Evolutionary conservation across 2,329 filamentous ascomycete species (phyloP).

Genomic region (Sodiomyces alkalinus): DNA sequence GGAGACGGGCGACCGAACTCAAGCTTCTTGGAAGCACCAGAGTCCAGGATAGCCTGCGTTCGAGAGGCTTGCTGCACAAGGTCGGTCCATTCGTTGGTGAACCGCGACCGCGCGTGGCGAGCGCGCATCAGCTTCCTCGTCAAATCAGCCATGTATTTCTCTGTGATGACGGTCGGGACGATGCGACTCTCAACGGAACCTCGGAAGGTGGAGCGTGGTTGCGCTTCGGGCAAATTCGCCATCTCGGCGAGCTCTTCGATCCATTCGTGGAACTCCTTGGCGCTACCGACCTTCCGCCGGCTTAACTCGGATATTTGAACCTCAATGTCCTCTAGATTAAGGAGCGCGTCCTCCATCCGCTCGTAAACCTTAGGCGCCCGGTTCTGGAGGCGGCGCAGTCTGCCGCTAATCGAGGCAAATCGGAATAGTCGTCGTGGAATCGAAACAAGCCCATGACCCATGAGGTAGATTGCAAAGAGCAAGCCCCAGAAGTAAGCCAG

Average conservation of each 20-base stretch:
- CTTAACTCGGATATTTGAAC: conserved; percentile 65
- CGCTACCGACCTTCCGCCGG: conserved; percentile 65
- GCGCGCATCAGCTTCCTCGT: conserved; percentile 71
- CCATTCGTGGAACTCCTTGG: conserved; percentile 73
- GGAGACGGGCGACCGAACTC: conserved; percentile 52
- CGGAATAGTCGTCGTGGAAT: conserved; percentile 71
- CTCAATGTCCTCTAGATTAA: conserved; percentile 68
- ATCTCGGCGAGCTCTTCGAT: conserved; percentile 85
- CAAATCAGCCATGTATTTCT: conserved; percentile 82
- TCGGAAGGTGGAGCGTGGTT: conserved; percentile 25
- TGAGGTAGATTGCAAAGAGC: conserved; percentile 83
- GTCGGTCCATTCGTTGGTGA: conserved; percentile 71
- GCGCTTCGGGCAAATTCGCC: conserved; percentile 50
- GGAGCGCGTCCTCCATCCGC: conserved; percentile 69
- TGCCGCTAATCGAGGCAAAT: conserved; percentile 60
- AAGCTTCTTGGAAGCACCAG: conserved; percentile 63
- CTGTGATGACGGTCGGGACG: conserved; percentile 73
- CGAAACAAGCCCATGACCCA: conserved; percentile 91
- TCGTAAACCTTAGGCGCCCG: conserved; percentile 75
- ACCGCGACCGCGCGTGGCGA: conserved; percentile 68
- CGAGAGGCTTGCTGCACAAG: conserved; percentile 60
- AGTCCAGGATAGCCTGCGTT: conserved; percentile 71
- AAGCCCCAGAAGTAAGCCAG: conserved; percentile 90
- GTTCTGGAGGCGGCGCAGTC: conserved; percentile 59
- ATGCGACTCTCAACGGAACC: conserved; percentile 27